Conservation (phyloP, 768 basidiomycete species). For the Agaricus blazei region DNA sequence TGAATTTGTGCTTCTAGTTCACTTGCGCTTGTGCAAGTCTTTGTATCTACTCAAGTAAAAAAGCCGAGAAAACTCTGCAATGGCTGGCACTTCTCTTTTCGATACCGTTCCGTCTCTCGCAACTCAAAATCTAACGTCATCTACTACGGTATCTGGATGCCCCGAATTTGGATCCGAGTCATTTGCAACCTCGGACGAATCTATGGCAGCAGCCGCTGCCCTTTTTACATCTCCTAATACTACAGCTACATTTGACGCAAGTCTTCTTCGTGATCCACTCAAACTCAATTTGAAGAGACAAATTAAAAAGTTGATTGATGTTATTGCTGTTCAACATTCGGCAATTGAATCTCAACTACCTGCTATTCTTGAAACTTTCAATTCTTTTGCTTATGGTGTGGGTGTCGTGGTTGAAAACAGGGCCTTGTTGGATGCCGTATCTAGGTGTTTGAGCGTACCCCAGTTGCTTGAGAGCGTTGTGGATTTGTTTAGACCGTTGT, state of each 20-base stretch:
- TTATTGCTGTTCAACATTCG: slow-evolving; percentile 28
- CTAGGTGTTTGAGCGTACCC: slow-evolving; percentile 2
- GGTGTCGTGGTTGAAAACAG: neutral
- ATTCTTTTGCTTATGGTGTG: neutral
- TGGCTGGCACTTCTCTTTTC: too few species aligned
- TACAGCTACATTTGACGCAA: slow-evolving; percentile 1
- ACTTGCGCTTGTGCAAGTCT: too few species aligned
- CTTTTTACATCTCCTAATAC: slow-evolving; percentile 8
- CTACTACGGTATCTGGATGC: too few species aligned
- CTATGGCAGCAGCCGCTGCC: slow-evolving; percentile 3
- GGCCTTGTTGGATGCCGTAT: neutral
- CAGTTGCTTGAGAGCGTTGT: slow-evolving; percentile 37
- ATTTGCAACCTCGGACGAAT: neutral
- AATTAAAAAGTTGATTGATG: slow-evolving; percentile 38
- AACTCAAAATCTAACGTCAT: too few species aligned
- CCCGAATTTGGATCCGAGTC: neutral
- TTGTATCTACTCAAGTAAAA: too few species aligned
- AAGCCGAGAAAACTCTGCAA: too few species aligned
- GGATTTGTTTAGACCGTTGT: slow-evolving; percentile 65
- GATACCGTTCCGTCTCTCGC: too few species aligned
- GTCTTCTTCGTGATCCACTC: slow-evolving; percentile 45
- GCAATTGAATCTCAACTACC: slow-evolving; percentile 8
- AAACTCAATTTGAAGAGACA: slow-evolving; percentile 54
- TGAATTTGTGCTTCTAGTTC: too few species aligned
- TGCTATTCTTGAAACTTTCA: neutral